Evolutionary conservation across 768 basidiomycete species (phyloP).

Genomic region (Pluteus cervinus): DNA sequence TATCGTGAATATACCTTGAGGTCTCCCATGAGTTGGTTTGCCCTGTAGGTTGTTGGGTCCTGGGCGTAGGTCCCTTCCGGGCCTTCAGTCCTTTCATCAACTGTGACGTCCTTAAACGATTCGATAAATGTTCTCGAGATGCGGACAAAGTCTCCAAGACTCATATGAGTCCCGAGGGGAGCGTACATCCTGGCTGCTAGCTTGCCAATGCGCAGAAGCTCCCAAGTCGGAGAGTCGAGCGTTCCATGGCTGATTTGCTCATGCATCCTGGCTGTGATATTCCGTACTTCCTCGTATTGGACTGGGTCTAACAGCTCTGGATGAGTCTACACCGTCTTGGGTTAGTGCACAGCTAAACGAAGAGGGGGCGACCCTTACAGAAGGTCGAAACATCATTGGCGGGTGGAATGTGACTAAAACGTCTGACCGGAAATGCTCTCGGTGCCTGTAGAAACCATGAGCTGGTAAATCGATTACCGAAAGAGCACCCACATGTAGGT

Average conservation of each 20-base stretch:
- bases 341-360: conserved; percentile 5
- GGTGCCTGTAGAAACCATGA: conserved; percentile 45
- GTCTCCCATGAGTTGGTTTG: not conserved
- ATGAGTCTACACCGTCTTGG: conserved; percentile 41
- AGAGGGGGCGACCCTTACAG: conserved; percentile 30
- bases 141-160: conserved; percentile 78
- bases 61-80: conserved; percentile 16
- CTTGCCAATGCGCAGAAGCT: conserved; percentile 67
- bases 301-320: conserved; percentile 69
- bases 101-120: conserved; percentile 59
- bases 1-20: conserved; percentile 1
- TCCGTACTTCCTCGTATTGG: conserved; percentile 53
- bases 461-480: conserved; percentile 3
- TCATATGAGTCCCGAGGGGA: conserved; percentile 83
- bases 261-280: conserved; percentile 55
- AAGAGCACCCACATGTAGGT: conserved; percentile 61
- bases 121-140: conserved; percentile 72
- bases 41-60: conserved; percentile 9
- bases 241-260: conserved; percentile 71
- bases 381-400: conserved; percentile 59
- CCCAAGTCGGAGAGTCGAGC: conserved; percentile 83
- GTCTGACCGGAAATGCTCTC: conserved; percentile 84
- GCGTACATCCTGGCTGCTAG: conserved; percentile 78
- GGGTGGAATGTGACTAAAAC: conserved; percentile 79
- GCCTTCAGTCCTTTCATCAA: conserved; percentile 17